Evolutionary conservation across 306 rosid genomes (phyloP).

Genomic region (Medicago ruthenica): DNA sequence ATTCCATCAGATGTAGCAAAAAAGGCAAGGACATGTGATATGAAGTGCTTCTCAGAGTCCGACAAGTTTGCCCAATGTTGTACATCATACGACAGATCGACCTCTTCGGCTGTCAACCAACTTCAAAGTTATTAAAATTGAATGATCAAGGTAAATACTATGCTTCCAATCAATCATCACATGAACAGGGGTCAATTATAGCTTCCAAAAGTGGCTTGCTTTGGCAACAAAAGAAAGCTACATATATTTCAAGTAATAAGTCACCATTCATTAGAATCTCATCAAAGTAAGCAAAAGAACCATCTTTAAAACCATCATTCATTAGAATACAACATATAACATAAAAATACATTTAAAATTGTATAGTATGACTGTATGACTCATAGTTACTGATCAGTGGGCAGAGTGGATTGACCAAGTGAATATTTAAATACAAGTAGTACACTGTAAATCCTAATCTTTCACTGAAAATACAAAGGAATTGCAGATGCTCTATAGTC

Average conservation of each 20-base stretch:
- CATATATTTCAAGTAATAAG: not conserved
- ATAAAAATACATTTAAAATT: not conserved
- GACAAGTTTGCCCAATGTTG: constrained; percentile 77
- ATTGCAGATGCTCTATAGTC: not conserved
- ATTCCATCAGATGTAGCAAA: constrained; percentile 97
- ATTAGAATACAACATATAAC: no score
- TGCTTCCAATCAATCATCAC: constrained; percentile 12
- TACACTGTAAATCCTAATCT: no score
- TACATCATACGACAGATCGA: constrained; percentile 77
- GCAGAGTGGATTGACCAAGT: not conserved
- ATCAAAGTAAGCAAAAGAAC: not conserved
- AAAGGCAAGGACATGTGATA: constrained; percentile 81
- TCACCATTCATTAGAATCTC: not conserved
- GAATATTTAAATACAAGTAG: not conserved
- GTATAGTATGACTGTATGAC: no score
- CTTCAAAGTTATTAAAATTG: constrained; percentile 38
- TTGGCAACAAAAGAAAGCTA: not conserved
- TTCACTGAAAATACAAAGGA: no score
- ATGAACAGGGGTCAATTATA: constrained; percentile 13
- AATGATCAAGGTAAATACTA: constrained; percentile 1
- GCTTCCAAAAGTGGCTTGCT: not conserved
- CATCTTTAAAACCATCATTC: not conserved
- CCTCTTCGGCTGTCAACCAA: constrained; percentile 85
- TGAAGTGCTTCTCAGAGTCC: constrained; percentile 81
- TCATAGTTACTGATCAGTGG: no score